Conservation (phyloP, 768 basidiomycete species). For the Gloeophyllum trabeum region DNA sequence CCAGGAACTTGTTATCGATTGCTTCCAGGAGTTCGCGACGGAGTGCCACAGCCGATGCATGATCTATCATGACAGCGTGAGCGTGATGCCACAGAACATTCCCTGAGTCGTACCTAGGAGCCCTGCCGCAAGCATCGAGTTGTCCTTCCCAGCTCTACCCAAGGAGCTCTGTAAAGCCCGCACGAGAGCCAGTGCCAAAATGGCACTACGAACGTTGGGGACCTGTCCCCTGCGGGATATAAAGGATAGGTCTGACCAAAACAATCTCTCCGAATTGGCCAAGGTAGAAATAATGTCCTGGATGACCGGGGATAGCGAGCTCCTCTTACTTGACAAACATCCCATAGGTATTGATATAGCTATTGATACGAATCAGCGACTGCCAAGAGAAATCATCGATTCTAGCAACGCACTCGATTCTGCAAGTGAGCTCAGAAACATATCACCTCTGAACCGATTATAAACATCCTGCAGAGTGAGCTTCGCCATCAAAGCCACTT, state of each 20-base stretch:
- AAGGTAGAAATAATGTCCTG: slow-evolving; percentile 52
- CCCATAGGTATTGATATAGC: slow-evolving; percentile 82
- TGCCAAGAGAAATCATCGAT: neutral
- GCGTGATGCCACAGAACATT: neutral
- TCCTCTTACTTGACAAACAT: slow-evolving; percentile 36
- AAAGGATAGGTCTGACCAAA: slow-evolving; percentile 51
- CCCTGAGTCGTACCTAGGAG: slow-evolving; percentile 40
- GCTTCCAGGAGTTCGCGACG: slow-evolving; percentile 81
- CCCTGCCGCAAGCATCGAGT: slow-evolving; percentile 45
- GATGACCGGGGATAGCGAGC: slow-evolving; percentile 29
- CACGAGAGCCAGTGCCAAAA: slow-evolving; percentile 59
- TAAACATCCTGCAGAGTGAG: slow-evolving; percentile 74
- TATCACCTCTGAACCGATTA: slow-evolving; percentile 69
- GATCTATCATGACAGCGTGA: slow-evolving; percentile 35
- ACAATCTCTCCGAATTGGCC: slow-evolving; percentile 55
- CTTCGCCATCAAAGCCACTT: slow-evolving; percentile 63
- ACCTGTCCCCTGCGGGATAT: slow-evolving; percentile 51
- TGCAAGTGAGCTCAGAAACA: slow-evolving; percentile 81
- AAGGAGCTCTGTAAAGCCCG: slow-evolving; percentile 73
- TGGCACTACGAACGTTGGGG: slow-evolving; percentile 62
- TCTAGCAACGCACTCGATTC: slow-evolving; percentile 66
- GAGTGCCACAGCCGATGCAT: slow-evolving; percentile 65
- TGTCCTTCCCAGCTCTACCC: slow-evolving; percentile 40
- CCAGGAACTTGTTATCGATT: slow-evolving; percentile 58
- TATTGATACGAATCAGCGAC: slow-evolving; percentile 17